These are phyloP conservation scores for Lippia alba DNA, from an alignment of 305 asterid species.

Conservation along the genomic window DNA sequence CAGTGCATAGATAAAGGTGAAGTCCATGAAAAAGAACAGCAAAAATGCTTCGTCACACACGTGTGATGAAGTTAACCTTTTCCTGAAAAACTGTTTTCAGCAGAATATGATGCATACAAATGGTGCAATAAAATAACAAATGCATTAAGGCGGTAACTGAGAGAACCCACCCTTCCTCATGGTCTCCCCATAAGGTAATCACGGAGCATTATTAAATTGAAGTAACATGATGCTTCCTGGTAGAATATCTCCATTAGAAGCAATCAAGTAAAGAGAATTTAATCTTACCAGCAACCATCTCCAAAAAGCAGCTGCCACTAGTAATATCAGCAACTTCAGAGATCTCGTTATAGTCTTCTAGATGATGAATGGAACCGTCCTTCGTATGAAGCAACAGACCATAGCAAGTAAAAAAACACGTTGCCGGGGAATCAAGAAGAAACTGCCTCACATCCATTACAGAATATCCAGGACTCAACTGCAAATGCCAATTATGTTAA, in stretches of 20 bases:
- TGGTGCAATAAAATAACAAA: constrained; percentile 7
- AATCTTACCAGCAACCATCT: constrained; percentile 80
- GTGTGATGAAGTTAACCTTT: neutral
- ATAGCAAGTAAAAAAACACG: constrained; percentile 85
- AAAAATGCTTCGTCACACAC: constrained; percentile 15
- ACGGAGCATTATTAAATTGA: neutral
- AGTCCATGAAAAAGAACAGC: constrained; percentile 26
- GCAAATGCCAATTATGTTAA: constrained; percentile 44
- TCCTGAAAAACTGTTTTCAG: constrained; percentile 1
- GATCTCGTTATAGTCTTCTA: constrained; percentile 86
- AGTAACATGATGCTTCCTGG: neutral
- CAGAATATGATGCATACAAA: constrained; percentile 17
- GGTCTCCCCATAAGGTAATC: constrained; percentile 17
- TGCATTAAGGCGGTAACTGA: neutral
- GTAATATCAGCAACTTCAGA: constrained; percentile 90
- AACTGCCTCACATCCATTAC: constrained; percentile 94
- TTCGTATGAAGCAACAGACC: constrained; percentile 78
- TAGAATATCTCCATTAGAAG: constrained; percentile 26
- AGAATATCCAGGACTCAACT: constrained; percentile 95
- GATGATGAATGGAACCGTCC: constrained; percentile 72
- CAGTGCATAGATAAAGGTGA: constrained; percentile 40
- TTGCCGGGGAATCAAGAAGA: constrained; percentile 90
- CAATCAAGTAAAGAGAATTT: constrained; percentile 27
- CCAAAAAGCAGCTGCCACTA: constrained; percentile 72
- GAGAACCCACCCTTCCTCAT: neutral